Evolutionary conservation across 2,329 filamentous ascomycete species (phyloP).

Genomic region (Aspergillus latus): DNA sequence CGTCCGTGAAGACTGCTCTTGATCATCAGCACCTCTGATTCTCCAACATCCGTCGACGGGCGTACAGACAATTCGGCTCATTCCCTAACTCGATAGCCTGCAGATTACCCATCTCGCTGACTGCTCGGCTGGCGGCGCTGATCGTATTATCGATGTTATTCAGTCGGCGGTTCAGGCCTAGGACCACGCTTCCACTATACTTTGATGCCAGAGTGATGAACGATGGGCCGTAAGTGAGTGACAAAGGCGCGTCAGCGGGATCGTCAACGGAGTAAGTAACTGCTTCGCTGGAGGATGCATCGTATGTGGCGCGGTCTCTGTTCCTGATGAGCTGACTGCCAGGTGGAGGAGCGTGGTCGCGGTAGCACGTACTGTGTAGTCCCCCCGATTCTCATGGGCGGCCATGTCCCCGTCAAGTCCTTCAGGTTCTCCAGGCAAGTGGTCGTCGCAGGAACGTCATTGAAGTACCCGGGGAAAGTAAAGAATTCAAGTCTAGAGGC

Average conservation of each 20-base stretch:
- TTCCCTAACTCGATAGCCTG: conserved; percentile 59
- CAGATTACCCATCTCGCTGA: conserved; percentile 49
- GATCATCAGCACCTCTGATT: background rate
- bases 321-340: conserved; percentile 9
- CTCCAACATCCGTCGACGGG: too few relatives aligned
- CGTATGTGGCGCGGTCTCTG: conserved; percentile 55
- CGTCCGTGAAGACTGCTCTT: conserved; percentile 24
- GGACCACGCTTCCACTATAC: conserved; percentile 52
- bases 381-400: conserved; percentile 58
- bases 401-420: conserved; percentile 52
- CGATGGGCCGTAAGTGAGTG: conserved; percentile 54
- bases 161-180: conserved; percentile 55
- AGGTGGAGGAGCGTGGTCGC: background rate
- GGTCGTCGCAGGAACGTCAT: conserved; percentile 51
- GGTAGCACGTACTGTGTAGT: conserved; percentile 50
- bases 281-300: conserved; percentile 46
- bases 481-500: conserved; percentile 55
- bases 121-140: conserved; percentile 50
- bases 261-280: conserved; percentile 54
- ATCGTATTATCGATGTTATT: conserved; percentile 57
- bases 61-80: conserved; percentile 54
- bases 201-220: conserved; percentile 53
- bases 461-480: conserved; percentile 56
- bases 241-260: conserved; percentile 49
- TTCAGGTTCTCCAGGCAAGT: conserved; percentile 56